A percentile compares a stretch with the other conserved stretches of the same genome.
phyloP scores from a whole-genome alignment of 306 rosid species.

The Prunus campanulata region DNA sequence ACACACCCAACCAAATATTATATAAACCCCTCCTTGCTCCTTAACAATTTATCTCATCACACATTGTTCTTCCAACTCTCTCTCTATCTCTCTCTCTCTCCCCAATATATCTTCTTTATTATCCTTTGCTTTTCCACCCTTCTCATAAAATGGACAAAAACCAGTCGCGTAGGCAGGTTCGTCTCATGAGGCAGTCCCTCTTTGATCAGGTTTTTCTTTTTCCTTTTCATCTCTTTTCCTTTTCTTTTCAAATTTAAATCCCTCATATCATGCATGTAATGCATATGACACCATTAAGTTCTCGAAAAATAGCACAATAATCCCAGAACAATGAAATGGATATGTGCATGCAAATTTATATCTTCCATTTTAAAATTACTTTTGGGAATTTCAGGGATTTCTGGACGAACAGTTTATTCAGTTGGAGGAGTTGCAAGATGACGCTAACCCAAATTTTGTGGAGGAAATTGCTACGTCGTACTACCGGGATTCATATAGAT shows the following conservation, averaged over 20 bases:
- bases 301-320: no score
- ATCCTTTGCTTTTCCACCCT: neutral
- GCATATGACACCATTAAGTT: no score
- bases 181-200: slow-evolving; percentile 64
- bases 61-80: slow-evolving; percentile 6
- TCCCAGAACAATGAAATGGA: no score
- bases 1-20: neutral
- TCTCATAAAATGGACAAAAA: slow-evolving; percentile 50
- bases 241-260: no score
- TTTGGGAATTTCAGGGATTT: slow-evolving; percentile 39
- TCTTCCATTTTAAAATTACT: neutral
- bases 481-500: slow-evolving; percentile 70
- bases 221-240: neutral
- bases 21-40: slow-evolving; percentile 27
- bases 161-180: slow-evolving; percentile 50
- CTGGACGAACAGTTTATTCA: slow-evolving; percentile 89
- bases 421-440: slow-evolving; percentile 83
- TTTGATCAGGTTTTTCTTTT: slow-evolving; percentile 64
- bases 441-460: slow-evolving; percentile 84
- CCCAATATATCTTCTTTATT: neutral
- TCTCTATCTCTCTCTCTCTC: slow-evolving; percentile 1
- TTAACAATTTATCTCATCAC: slow-evolving; percentile 27
- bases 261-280: no score
- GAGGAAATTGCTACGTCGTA: slow-evolving; percentile 79
- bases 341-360: no score